These are phyloP conservation scores for Thermoascus crustaceus DNA, from an alignment of 2,329 filamentous ascomycete genomes.

Conservation along the genomic window DNA sequence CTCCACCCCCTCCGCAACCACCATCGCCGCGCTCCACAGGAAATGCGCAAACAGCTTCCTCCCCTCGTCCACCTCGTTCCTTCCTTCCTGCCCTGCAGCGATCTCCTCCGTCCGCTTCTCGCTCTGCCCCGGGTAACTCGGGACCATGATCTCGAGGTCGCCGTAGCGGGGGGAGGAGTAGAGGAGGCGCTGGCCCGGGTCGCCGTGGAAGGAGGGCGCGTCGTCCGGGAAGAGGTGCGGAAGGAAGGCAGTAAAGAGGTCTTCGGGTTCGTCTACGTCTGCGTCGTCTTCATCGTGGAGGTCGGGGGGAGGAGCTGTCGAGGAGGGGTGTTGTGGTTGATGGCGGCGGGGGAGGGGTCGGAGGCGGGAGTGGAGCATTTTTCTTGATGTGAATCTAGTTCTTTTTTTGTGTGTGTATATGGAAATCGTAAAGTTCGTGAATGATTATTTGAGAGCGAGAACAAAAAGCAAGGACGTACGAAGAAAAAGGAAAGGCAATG, in stretches of 20 bases:
- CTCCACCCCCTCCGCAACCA: slow-evolving; percentile 37
- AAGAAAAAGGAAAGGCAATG: no score
- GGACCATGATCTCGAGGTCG: slow-evolving; percentile 32
- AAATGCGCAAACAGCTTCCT: slow-evolving; percentile 51
- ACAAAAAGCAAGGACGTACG: no score
- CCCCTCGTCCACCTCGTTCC: slow-evolving; percentile 35
- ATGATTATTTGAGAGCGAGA: no score
- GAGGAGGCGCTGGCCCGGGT: slow-evolving; percentile 42
- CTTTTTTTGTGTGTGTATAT: neutral
- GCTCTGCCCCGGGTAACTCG: slow-evolving; percentile 35
- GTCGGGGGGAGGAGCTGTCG: slow-evolving; percentile 11
- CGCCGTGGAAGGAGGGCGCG: slow-evolving; percentile 46
- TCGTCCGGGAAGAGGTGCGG: slow-evolving; percentile 51
- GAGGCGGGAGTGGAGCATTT: slow-evolving; percentile 25
- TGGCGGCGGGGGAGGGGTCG: slow-evolving; percentile 21
- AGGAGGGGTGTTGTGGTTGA: slow-evolving; percentile 4
- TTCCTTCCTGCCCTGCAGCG: slow-evolving; percentile 6
- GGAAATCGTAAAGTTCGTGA: no score
- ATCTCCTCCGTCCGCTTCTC: slow-evolving; percentile 13
- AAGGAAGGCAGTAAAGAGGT: slow-evolving; percentile 48
- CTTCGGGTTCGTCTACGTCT: slow-evolving; percentile 34
- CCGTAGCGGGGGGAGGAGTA: slow-evolving; percentile 40
- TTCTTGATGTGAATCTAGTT: neutral
- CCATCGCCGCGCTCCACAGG: slow-evolving; percentile 47
- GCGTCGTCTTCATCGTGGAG: slow-evolving; percentile 11